Conservation (phyloP, 805 yeast species). For the Suhomyces vadensis region DNA sequence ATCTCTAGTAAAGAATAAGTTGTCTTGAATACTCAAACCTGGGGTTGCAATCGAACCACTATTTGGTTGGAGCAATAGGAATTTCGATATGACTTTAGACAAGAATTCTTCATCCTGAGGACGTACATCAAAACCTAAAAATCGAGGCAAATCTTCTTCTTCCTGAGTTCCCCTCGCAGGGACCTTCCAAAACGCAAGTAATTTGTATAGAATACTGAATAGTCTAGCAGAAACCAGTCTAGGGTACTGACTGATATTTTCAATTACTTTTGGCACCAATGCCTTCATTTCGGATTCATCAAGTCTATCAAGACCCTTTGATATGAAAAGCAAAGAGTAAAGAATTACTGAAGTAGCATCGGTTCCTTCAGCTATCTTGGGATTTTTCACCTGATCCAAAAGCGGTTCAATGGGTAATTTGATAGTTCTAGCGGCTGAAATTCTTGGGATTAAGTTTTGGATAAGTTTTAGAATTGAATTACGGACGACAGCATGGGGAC, state of each 20-base stretch:
- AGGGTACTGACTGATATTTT: conserved; percentile 44
- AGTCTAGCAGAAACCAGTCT: conserved; percentile 51
- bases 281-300: conserved; percentile 31
- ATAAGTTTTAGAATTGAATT: conserved; percentile 65
- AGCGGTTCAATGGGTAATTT: conserved; percentile 65
- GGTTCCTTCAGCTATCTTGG: conserved; percentile 47
- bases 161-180: conserved; percentile 51
- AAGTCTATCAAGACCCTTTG: conserved; percentile 66
- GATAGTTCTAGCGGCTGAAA: conserved; percentile 55
- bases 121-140: conserved; percentile 36
- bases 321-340: conserved; percentile 63
- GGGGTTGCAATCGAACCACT: conserved; percentile 46
- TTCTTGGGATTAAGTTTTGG: conserved; percentile 65
- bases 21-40: conserved; percentile 60
- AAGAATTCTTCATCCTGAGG: conserved; percentile 48
- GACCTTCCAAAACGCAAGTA: conserved; percentile 48
- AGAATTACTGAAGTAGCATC: conserved; percentile 50
- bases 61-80: conserved; percentile 57
- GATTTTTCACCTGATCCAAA: conserved; percentile 60
- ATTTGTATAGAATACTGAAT: conserved; percentile 59
- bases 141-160: conserved; percentile 33
- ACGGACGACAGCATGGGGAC: conserved; percentile 66
- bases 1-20: conserved; percentile 61
- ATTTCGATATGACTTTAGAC: conserved; percentile 49
- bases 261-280: conserved; percentile 50